phyloP scores from a whole-genome alignment of 345 rosid genomes.

The Brassica incana region DNA sequence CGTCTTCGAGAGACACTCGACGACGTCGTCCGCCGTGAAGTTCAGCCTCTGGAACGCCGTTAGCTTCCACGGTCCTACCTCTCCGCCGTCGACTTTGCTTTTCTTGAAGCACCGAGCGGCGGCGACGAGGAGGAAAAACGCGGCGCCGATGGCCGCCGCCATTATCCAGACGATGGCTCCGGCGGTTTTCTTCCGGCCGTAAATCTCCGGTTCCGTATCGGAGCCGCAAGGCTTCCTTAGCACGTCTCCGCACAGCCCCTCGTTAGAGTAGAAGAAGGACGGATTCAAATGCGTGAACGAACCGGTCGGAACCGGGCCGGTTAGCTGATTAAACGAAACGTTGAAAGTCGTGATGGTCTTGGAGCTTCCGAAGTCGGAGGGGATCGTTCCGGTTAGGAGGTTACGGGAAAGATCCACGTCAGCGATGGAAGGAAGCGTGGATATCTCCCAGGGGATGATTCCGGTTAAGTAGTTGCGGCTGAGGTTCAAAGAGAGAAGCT shows the following conservation, averaged over 20 bases:
- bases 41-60: conserved; percentile 89
- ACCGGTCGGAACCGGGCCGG: conserved; percentile 77
- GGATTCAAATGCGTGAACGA: conserved; percentile 72
- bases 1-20: conserved; percentile 68
- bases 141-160: conserved; percentile 86
- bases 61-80: conserved; percentile 82
- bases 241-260: conserved; percentile 74
- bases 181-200: conserved; percentile 48
- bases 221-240: conserved; percentile 59
- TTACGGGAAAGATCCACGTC: conserved; percentile 81
- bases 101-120: conserved; percentile 73
- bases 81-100: conserved; percentile 41
- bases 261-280: conserved; percentile 72
- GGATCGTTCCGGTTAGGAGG: conserved; percentile 77
- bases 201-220: conserved; percentile 37
- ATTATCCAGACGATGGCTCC: conserved; percentile 92
- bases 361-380: conserved; percentile 77
- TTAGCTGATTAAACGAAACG: conserved; percentile 72
- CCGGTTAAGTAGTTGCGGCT: conserved; percentile 76
- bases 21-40: conserved; percentile 86
- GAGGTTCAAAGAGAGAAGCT: conserved; percentile 66
- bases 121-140: conserved; percentile 72
- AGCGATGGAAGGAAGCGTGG: conserved; percentile 65
- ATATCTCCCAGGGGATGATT: conserved; percentile 81
- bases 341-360: conserved; percentile 74